A percentile compares a stretch with the other conserved stretches of the same genome.
These are phyloP conservation scores for Aspergillus brasiliensis DNA, from an alignment of 2,329 filamentous ascomycete species.

Conservation along the genomic window DNA sequence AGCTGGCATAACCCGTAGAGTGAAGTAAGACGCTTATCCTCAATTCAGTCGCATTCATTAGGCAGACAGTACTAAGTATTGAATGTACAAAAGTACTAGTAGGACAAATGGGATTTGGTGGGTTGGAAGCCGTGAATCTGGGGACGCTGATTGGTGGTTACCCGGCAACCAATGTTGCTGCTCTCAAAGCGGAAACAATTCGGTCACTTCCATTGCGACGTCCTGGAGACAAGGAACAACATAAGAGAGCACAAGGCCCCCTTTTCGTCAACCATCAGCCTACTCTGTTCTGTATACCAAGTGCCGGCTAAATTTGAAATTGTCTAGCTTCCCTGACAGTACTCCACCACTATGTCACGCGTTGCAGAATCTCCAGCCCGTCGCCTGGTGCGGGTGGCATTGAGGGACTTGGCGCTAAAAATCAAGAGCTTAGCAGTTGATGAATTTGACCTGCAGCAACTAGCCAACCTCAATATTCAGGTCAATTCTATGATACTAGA, in stretches of 20 bases:
- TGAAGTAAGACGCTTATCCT: too few species aligned
- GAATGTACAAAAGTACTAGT: too few species aligned
- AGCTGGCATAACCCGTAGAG: too few species aligned
- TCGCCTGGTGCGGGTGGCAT: not conserved
- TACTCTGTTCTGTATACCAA: not conserved
- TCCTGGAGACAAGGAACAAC: not conserved
- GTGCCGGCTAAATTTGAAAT: not conserved
- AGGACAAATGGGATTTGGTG: not conserved
- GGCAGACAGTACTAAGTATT: too few species aligned
- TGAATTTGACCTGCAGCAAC: conserved; percentile 7
- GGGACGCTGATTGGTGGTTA: not conserved
- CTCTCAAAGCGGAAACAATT: not conserved
- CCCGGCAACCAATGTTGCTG: not conserved
- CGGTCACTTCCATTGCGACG: not conserved
- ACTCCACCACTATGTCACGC: not conserved
- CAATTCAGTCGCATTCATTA: too few species aligned
- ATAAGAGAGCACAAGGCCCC: not conserved
- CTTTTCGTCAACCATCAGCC: not conserved
- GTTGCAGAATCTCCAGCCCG: not conserved
- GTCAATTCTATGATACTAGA: conserved; percentile 5
- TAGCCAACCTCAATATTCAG: conserved; percentile 1
- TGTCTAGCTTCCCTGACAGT: not conserved
- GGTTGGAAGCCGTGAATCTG: too few species aligned
- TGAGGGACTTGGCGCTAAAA: not conserved
- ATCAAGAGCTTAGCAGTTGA: conserved; percentile 7